These are phyloP conservation scores for Globisporangium ultimum DNA, from an alignment of 352 stramenopile genomes.

Conservation along the genomic window DNA sequence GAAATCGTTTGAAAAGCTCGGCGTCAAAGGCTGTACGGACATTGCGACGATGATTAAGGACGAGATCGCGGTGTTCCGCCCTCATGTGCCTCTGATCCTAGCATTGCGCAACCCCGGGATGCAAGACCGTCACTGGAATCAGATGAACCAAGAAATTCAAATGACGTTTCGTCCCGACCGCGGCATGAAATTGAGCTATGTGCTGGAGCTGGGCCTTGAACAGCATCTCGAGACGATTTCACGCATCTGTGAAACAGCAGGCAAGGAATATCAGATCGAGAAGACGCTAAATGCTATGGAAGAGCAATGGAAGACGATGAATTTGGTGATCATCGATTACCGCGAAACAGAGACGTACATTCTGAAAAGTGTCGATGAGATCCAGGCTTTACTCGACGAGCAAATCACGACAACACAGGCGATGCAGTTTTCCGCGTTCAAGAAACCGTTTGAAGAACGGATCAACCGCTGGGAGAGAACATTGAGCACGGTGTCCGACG, in stretches of 20 bases:
- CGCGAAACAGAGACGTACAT: slow-evolving; percentile 93
- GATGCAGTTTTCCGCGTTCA: slow-evolving; percentile 96
- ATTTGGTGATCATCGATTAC: slow-evolving; percentile 87
- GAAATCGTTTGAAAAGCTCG: slow-evolving; percentile 93
- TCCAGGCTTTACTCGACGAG: slow-evolving; percentile 92
- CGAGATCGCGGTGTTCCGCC: slow-evolving; percentile 88
- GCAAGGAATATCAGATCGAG: slow-evolving; percentile 95
- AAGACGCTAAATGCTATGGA: slow-evolving; percentile 92
- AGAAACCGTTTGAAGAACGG: slow-evolving; percentile 92
- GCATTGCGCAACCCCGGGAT: slow-evolving; percentile 91
- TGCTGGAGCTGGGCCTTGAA: slow-evolving; percentile 83
- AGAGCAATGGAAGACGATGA: slow-evolving; percentile 84
- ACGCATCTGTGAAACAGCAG: slow-evolving; percentile 90
- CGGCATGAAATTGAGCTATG: slow-evolving; percentile 77
- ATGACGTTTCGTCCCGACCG: slow-evolving; percentile 85
- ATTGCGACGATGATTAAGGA: slow-evolving; percentile 89
- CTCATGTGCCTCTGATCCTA: slow-evolving; percentile 87
- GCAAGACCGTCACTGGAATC: slow-evolving; percentile 91
- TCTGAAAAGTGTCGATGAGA: slow-evolving; percentile 92
- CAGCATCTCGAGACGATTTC: slow-evolving; percentile 87
- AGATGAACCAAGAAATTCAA: slow-evolving; percentile 87
- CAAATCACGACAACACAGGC: slow-evolving; percentile 95
- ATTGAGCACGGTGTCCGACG: slow-evolving; percentile 88
- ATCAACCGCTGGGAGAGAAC: slow-evolving; percentile 91
- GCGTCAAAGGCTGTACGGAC: slow-evolving; percentile 78